Evolutionary conservation across 1,284 basidiomycete species (phyloP).

Genomic region (Naganishia sp.): DNA sequence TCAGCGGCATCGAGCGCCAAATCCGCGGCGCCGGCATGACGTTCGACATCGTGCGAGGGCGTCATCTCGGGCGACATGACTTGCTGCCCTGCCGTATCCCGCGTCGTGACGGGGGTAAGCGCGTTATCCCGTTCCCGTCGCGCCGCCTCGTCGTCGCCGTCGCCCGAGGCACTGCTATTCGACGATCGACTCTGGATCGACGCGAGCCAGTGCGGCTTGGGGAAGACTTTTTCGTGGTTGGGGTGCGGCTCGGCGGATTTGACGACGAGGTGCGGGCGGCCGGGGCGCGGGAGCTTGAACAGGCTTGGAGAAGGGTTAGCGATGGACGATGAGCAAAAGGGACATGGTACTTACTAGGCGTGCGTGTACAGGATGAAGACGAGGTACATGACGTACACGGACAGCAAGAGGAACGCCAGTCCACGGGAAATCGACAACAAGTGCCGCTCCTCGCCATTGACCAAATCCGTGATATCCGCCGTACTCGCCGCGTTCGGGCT

Average conservation of each 20-base stretch:
- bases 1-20: constrained; percentile 22
- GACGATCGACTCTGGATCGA: constrained; percentile 45
- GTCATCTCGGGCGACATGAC: constrained; percentile 4
- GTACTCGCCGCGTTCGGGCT: constrained; percentile 31
- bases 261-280: constrained; percentile 13
- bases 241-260: constrained; percentile 45
- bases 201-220: constrained; percentile 50
- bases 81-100: not conserved
- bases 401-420: constrained; percentile 60
- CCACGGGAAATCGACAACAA: constrained; percentile 58
- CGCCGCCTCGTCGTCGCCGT: constrained; percentile 3
- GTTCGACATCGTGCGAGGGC: constrained; percentile 25
- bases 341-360: constrained; percentile 32
- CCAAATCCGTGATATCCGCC: constrained; percentile 29
- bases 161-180: constrained; percentile 12
- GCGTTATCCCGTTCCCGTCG: constrained; percentile 12
- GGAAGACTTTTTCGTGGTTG: constrained; percentile 46
- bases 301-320: constrained; percentile 1
- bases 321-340: not conserved
- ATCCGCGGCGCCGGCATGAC: not conserved
- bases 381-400: constrained; percentile 58
- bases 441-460: constrained; percentile 32
- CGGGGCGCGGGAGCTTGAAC: constrained; percentile 28
- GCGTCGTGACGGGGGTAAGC: constrained; percentile 8
- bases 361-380: constrained; percentile 59